Base-by-base conservation (phyloP, 768 basidiomycete species). In the Termitomyces sp. region DNA sequence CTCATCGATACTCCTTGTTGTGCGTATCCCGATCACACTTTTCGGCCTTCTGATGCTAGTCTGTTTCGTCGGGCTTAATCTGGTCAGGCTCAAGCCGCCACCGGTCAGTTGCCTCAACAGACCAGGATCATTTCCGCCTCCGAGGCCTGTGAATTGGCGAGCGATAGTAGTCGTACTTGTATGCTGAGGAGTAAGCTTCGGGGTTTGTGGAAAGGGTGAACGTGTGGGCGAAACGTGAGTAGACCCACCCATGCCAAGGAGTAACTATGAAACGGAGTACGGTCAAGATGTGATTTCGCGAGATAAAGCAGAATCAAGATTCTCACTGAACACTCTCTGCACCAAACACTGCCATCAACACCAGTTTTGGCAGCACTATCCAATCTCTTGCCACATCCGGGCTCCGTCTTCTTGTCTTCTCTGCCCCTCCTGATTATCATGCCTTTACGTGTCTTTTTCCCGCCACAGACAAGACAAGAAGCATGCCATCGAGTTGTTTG, bases 321-420 rank as follows among this genome's bases (percentile, higher is more conserved):
- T 73, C 84, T 73, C 62, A 92, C 91, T 66, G 85, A 74, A 69
- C 92, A 94, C 70, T 92, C 90, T 64, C 90, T 79, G 70, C 92
- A 94, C 88, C 90, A 93, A 30, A 92, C 82, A 13, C 81, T 80
- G 0, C 87, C 87, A 38, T 86, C 81, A 10, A 70, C 73, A 65
- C 87, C 89, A 33, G 75, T 79, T 71, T 88, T 92, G 13, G 92
- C 92, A 26, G 85, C 90, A 62, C 89, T 90, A 66, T 94, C 92
- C 14, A 93, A 70, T 61, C 79, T 84, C 74, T 94, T 94, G 10
- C 90, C 87, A 63, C 92, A 94, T 9, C 91, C 91, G 9, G 89
- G 85, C 60, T 80, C 80, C 22, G 77, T 81, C 60, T 81, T 82
- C 62, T 74, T 70, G 69, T 77, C 72, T 63, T 80, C 71, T 73